These are phyloP conservation scores for Parietaria judaica DNA, from an alignment of 306 rosid genomes.

Conservation along the genomic window DNA sequence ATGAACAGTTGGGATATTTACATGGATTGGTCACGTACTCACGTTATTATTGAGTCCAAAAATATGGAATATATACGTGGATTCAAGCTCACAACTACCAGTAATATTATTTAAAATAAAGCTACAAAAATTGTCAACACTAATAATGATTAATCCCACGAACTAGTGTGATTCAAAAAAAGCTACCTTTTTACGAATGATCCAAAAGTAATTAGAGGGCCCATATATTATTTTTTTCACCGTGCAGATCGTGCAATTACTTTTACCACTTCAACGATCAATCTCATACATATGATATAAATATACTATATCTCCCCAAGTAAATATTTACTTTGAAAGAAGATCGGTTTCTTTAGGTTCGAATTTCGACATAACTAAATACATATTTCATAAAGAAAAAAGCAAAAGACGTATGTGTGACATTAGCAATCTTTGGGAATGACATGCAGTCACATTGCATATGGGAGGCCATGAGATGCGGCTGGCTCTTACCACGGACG, in stretches of 20 bases:
- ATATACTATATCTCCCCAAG: too few relatives aligned
- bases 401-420: too few relatives aligned
- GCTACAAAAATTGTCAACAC: constrained; percentile 36
- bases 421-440: too few relatives aligned
- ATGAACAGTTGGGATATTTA: constrained; percentile 7
- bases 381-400: too few relatives aligned
- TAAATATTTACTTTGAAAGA: too few relatives aligned
- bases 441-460: too few relatives aligned
- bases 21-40: constrained; percentile 17
- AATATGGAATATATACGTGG: constrained; percentile 19
- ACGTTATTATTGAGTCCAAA: constrained; percentile 17
- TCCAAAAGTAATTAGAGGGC: constrained; percentile 4
- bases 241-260: constrained; percentile 15
- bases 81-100: constrained; percentile 40
- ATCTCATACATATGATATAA: neutral
- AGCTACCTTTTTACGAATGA: constrained; percentile 6
- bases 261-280: neutral
- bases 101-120: too few relatives aligned
- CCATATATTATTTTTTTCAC: constrained; percentile 15
- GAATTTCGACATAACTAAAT: too few relatives aligned
- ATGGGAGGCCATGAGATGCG: too few relatives aligned
- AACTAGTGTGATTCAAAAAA: constrained; percentile 25
- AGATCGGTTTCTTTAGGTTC: too few relatives aligned
- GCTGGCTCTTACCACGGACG: too few relatives aligned
- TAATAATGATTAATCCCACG: constrained; percentile 43